Evolutionary conservation across 176 grass and related monocot genomes (phyloP).

Genomic region (Raddia guianensis): DNA sequence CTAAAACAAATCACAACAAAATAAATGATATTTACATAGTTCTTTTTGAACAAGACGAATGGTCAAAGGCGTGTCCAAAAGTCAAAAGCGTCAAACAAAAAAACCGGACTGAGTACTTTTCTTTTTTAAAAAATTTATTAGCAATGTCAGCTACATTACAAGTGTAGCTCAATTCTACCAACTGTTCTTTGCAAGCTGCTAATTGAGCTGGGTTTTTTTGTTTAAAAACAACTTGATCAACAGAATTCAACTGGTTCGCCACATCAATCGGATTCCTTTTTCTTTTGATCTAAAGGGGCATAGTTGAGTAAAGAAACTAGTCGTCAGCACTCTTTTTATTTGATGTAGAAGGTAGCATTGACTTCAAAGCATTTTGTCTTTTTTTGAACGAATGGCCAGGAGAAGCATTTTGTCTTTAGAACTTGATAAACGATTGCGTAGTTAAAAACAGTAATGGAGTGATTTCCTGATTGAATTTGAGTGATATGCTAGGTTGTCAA

Average conservation of each 20-base stretch:
- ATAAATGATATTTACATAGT: too few relatives aligned
- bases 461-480: not conserved
- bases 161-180: not conserved
- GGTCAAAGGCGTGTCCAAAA: too few relatives aligned
- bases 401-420: not conserved
- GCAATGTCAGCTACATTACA: not conserved
- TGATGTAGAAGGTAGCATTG: not conserved
- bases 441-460: not conserved
- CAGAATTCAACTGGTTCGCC: not conserved
- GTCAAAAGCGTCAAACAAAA: too few relatives aligned
- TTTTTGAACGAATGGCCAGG: too few relatives aligned
- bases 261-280: slow-evolving; percentile 5
- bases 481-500: not conserved
- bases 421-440: not conserved
- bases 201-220: not conserved
- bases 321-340: not conserved
- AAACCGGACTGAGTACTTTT: too few relatives aligned
- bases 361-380: not conserved
- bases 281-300: not conserved
- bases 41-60: too few relatives aligned
- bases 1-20: too few relatives aligned
- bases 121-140: too few relatives aligned
- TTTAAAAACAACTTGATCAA: not conserved
- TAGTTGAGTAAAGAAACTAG: not conserved
- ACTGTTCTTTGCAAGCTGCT: not conserved